phyloP scores from a whole-genome alignment of 2,329 filamentous ascomycete genomes.

The Trichoderma oligosporum region DNA sequence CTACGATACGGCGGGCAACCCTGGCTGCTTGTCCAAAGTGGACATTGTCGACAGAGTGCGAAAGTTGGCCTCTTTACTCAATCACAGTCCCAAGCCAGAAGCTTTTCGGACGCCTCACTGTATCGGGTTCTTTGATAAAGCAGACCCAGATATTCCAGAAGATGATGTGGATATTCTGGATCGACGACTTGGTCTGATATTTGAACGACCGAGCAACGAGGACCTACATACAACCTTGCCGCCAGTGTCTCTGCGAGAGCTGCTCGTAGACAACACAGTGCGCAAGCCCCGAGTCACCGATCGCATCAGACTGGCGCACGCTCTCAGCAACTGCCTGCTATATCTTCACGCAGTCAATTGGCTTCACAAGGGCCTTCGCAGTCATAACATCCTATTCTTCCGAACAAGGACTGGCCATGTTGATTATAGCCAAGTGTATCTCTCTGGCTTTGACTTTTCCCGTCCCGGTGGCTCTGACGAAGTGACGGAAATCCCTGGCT shows the following conservation, averaged over 20 bases:
- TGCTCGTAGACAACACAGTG: constrained; percentile 37
- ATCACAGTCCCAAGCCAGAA: constrained; percentile 45
- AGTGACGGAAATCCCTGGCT: constrained; percentile 46
- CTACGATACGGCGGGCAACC: constrained; percentile 38
- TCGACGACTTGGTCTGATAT: constrained; percentile 50
- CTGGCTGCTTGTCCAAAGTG: constrained; percentile 38
- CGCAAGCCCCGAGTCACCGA: constrained; percentile 49
- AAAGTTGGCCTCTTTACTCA: constrained; percentile 47
- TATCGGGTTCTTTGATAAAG: constrained; percentile 49
- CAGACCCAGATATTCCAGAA: constrained; percentile 30
- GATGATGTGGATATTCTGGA: constrained; percentile 42
- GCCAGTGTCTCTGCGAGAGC: constrained; percentile 46
- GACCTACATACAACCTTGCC: constrained; percentile 34
- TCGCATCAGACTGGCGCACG: constrained; percentile 48
- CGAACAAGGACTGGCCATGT: constrained; percentile 30
- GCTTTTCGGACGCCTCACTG: constrained; percentile 50
- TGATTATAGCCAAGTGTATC: constrained; percentile 40
- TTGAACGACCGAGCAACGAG: constrained; percentile 44
- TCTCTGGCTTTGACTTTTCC: constrained; percentile 54
- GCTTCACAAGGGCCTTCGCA: constrained; percentile 57
- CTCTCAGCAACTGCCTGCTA: constrained; percentile 50
- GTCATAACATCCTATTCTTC: constrained; percentile 53
- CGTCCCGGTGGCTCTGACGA: constrained; percentile 49
- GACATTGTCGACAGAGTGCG: constrained; percentile 43
- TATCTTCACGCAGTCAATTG: constrained; percentile 54